Base-by-base conservation (phyloP, 345 rosid genomes). In the Firmiana major region DNA sequence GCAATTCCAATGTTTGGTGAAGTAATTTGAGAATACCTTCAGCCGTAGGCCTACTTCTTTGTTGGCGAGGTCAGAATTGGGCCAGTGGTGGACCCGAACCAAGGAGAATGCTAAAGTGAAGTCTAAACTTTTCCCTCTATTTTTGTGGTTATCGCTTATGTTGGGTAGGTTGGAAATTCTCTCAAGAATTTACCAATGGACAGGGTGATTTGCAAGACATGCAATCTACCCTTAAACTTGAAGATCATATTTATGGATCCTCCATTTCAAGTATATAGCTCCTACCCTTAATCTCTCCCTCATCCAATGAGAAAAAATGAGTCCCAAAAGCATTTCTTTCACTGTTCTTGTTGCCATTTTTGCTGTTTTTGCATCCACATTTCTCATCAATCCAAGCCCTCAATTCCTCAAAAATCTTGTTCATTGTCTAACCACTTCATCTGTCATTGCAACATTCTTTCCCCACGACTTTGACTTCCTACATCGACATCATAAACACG, bases 151-250 rank as follows among this genome's bases (percentile, higher is more conserved):
- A 46, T 24, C 4, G 17, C 16, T 49, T 3, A 8, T 49, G 74
- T 9, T 49, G 49, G 62, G 9, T 75, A 28, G 82, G 82, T 83
- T 74, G 73, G 76, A 74, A 80, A 63, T 68, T 80, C 60, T 73
- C 67, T 49, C 15, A 74, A 66, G 75, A 62, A 75, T 81, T 70
- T 60, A 72, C 38, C 75, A 73, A 63, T 1, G 58, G 83, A 73
- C 81, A 83, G 88, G 88, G 94, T 94, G 88, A 85, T 91, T 91
- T 94, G 94, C 88, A 94, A 94, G 98, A 59, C 92, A 92, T 87
- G 90, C 85, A 77, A 92, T 81, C 89, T 66, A 89, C 73, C 81
- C 94, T 84, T 94, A 74, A 87, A 84, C 97, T 90, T 92, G 90
- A 90, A 88, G 93, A 78, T 86, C 90, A 80, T 82, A n/a, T 74